Percentiles rank a stretch among this genome's conserved stretches.
Conservation (phyloP, 2,329 filamentous ascomycete species). For the Fulvia fulva region DNA sequence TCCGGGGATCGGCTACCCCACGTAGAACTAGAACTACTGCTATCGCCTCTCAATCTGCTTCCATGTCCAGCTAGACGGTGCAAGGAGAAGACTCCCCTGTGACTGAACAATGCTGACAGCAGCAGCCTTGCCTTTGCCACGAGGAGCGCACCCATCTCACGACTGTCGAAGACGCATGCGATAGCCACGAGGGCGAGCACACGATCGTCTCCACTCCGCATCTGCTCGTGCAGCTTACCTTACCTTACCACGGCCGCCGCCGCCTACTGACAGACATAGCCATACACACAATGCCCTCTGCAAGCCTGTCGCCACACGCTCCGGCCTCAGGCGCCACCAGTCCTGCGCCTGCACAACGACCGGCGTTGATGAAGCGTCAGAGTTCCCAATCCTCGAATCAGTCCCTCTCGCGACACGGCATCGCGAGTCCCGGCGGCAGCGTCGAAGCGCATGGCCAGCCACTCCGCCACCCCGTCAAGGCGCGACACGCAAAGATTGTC, state of each 20-base stretch:
- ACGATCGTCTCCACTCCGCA: not conserved
- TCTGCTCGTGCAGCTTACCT: not conserved
- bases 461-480: conserved; percentile 19
- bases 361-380: conserved; percentile 29
- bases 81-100: not conserved
- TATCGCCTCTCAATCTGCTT: not conserved
- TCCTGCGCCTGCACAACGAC: conserved; percentile 17
- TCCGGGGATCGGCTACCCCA: too few relatives aligned
- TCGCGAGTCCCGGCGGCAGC: conserved; percentile 25
- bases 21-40: not conserved
- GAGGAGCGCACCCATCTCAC: not conserved
- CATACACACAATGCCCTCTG: conserved; percentile 4
- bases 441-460: conserved; percentile 24
- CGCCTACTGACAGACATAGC: not conserved
- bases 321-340: conserved; percentile 6
- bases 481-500: conserved; percentile 29
- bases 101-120: not conserved
- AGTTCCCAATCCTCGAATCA: conserved; percentile 28
- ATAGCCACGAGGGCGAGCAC: not conserved
- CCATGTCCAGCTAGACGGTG: too few relatives aligned
- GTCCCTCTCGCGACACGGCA: conserved; percentile 9
- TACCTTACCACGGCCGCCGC: not conserved
- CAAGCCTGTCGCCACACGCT: conserved; percentile 2
- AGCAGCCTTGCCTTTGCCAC: not conserved
- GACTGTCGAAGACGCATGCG: not conserved